Percentiles rank a stretch among this genome's conserved stretches.
Evolutionary conservation across 2,329 filamentous ascomycete genomes (phyloP).

Genomic region (Diplocarpon rosae): DNA sequence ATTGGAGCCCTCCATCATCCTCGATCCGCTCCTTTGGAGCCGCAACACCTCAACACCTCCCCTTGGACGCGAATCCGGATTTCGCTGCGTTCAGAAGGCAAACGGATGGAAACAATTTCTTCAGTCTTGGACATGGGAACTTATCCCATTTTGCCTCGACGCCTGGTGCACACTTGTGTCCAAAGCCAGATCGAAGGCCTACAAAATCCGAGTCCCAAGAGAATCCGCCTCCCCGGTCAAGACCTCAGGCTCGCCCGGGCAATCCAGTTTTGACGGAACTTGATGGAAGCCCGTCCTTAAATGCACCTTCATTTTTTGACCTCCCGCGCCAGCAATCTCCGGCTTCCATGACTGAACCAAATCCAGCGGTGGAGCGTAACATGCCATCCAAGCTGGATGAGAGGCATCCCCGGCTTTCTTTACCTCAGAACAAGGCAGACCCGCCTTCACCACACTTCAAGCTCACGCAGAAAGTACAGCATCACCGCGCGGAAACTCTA

Average conservation of each 20-base stretch:
- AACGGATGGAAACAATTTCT: conserved; percentile 51
- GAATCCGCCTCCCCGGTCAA: conserved; percentile 17
- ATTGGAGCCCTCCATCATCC: conserved; percentile 65
- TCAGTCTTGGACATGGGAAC: conserved; percentile 34
- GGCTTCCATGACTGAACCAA: conserved; percentile 28
- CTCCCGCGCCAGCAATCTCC: conserved; percentile 39
- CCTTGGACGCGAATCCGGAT: conserved; percentile 67
- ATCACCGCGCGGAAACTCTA: conserved; percentile 39
- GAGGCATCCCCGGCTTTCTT: conserved; percentile 42
- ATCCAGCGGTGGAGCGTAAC: conserved; percentile 17
- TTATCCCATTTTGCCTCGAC: conserved; percentile 36
- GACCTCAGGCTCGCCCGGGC: conserved; percentile 4
- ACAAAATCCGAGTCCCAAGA: conserved; percentile 16
- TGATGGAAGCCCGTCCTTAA: conserved; percentile 24
- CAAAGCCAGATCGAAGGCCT: conserved; percentile 18
- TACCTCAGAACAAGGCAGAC: conserved; percentile 38
- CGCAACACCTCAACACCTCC: conserved; percentile 55
- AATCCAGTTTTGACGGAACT: conserved; percentile 31
- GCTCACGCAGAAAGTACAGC: conserved; percentile 14
- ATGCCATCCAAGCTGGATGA: conserved; percentile 32
- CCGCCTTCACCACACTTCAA: conserved; percentile 29
- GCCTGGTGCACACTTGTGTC: conserved; percentile 14
- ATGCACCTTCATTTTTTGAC: conserved; percentile 28
- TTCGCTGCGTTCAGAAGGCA: conserved; percentile 70
- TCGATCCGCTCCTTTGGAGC: conserved; percentile 60